phyloP scores from a whole-genome alignment of 768 basidiomycete species.

The Rhizopogon roseolus region DNA sequence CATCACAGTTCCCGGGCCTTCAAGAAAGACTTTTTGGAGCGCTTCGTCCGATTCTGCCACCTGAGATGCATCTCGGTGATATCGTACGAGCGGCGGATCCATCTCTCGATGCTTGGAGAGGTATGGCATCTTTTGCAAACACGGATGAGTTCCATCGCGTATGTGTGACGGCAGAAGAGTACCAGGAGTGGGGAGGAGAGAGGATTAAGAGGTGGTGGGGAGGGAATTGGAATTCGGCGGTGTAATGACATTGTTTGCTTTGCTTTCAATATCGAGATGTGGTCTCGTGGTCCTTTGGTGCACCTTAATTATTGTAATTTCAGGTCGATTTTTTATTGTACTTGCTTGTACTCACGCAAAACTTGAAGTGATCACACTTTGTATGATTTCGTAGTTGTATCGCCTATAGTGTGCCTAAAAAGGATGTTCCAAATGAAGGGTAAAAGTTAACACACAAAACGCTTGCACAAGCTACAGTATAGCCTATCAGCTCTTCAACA shows the following conservation, averaged over 20 bases:
- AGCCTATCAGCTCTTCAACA: no score
- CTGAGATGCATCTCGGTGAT: conserved; percentile 61
- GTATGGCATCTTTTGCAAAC: conserved; percentile 77
- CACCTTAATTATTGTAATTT: no score
- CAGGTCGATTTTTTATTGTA: no score
- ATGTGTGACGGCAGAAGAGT: conserved; percentile 73
- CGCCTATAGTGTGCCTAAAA: no score
- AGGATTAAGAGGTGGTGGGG: conserved; percentile 89
- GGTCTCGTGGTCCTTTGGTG: no score
- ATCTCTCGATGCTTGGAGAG: conserved; percentile 79
- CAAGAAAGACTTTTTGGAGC: conserved; percentile 59
- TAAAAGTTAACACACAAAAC: no score
- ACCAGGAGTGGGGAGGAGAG: conserved; percentile 88
- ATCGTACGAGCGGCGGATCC: conserved; percentile 65
- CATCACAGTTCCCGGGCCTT: conserved; percentile 72
- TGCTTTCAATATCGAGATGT: no score
- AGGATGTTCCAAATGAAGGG: no score
- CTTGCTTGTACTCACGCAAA: no score
- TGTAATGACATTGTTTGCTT: conserved; percentile 2
- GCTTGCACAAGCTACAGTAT: no score
- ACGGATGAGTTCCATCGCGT: conserved; percentile 50
- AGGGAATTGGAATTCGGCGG: conserved; percentile 70
- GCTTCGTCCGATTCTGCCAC: conserved; percentile 82
- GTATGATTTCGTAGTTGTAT: no score
- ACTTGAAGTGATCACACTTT: no score